These are phyloP conservation scores for Bondarzewia mesenterica DNA, from an alignment of 1,284 basidiomycete genomes.

Conservation along the genomic window DNA sequence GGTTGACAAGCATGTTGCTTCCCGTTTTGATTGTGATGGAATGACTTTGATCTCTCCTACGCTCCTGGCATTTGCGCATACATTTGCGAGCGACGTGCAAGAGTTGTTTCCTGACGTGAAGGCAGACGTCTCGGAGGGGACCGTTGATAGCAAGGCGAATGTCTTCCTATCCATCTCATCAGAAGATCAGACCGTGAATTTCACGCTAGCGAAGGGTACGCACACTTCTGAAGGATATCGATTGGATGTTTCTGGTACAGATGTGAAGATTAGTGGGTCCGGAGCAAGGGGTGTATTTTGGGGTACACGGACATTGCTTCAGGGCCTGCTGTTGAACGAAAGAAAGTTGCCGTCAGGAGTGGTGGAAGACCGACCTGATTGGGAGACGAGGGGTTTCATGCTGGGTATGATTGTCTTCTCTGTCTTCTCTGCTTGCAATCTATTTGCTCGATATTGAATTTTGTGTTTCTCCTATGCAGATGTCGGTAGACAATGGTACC, in stretches of 20 bases:
- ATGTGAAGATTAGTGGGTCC: constrained; percentile 21
- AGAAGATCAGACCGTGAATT: constrained; percentile 4
- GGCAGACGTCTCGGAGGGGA: constrained; percentile 13
- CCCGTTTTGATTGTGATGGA: constrained; percentile 15
- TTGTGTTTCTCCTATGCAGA: constrained; percentile 14
- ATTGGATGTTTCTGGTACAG: constrained; percentile 17
- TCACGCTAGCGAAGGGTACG: constrained; percentile 24
- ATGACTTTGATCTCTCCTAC: constrained; percentile 26
- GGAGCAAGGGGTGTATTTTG: constrained; percentile 29
- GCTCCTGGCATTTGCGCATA: constrained; percentile 23
- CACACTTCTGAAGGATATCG: constrained; percentile 27
- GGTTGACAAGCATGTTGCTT: constrained; percentile 16
- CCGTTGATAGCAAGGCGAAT: constrained; percentile 9
- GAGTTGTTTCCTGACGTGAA: constrained; percentile 13
- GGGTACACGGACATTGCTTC: constrained; percentile 28
- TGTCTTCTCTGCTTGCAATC: neutral
- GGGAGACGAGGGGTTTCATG: constrained; percentile 32
- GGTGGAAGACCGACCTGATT: constrained; percentile 26
- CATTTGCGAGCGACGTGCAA: constrained; percentile 24
- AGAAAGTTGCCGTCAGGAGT: constrained; percentile 21
- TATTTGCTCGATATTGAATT: neutral
- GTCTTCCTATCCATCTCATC: constrained; percentile 22
- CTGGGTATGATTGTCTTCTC: constrained; percentile 15
- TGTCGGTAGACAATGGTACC: constrained; percentile 29
- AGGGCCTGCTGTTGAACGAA: constrained; percentile 19